These are phyloP conservation scores for Claviceps fusiformis DNA, from an alignment of 2,329 filamentous ascomycete species.

Conservation along the genomic window DNA sequence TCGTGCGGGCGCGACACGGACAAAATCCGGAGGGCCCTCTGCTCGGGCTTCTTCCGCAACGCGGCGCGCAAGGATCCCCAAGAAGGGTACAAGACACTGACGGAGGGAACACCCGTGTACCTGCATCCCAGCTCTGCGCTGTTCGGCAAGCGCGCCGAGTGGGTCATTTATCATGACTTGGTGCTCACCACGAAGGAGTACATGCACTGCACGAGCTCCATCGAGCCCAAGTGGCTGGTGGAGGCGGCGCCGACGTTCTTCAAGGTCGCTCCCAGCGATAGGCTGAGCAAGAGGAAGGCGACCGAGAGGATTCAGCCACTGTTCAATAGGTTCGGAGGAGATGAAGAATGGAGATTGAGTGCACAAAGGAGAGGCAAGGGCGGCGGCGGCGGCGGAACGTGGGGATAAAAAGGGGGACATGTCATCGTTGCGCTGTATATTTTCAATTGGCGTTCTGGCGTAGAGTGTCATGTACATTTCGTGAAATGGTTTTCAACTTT, in stretches of 20 bases:
- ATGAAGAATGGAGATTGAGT: constrained; percentile 90
- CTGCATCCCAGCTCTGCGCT: constrained; percentile 84
- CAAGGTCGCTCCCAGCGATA: constrained; percentile 83
- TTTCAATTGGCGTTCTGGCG: too few relatives aligned
- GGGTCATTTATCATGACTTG: constrained; percentile 85
- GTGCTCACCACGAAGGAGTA: constrained; percentile 95
- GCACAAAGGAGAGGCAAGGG: constrained; percentile 75
- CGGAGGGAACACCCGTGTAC: constrained; percentile 88
- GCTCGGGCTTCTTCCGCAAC: constrained; percentile 91
- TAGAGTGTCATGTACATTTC: too few relatives aligned
- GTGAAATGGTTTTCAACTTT: too few relatives aligned
- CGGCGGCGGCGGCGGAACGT: constrained; percentile 80
- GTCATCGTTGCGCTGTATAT: too few relatives aligned
- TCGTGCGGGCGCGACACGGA: constrained; percentile 81
- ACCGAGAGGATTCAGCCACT: constrained; percentile 90
- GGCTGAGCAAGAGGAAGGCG: constrained; percentile 80
- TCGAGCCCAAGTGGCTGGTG: constrained; percentile 89
- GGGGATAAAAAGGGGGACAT: constrained; percentile 43
- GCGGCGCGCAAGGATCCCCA: constrained; percentile 87
- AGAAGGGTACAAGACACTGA: constrained; percentile 95
- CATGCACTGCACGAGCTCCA: constrained; percentile 87
- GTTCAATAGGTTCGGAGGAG: constrained; percentile 81
- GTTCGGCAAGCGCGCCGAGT: constrained; percentile 92
- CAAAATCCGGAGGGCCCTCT: constrained; percentile 78
- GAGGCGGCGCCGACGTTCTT: constrained; percentile 98